Conservation (phyloP, 371 early-diverging fungal genomes). For the Blastocladiella emersonii region DNA sequence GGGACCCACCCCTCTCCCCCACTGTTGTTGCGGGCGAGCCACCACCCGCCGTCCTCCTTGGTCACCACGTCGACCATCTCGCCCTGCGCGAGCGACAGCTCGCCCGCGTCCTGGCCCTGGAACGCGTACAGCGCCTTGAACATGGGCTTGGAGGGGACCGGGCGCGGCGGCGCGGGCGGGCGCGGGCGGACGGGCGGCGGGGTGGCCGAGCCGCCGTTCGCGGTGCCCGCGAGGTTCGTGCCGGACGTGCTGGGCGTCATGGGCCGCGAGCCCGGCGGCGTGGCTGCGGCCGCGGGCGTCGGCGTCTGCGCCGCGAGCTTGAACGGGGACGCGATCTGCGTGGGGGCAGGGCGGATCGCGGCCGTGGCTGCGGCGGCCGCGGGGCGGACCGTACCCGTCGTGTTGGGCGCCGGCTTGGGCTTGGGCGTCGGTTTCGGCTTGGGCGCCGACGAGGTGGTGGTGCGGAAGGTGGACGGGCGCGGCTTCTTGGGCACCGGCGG, state of each 20-base stretch:
- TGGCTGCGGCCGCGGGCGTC: constrained; percentile 12
- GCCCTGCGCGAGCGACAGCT: constrained; percentile 50
- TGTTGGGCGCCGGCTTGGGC: not conserved
- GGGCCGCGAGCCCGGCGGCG: constrained; percentile 6
- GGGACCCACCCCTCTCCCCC: constrained; percentile 74
- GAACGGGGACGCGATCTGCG: not conserved
- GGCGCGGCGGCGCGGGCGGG: constrained; percentile 21
- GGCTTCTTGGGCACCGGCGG: not conserved
- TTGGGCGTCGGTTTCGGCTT: not conserved
- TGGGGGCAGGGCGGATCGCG: too few species aligned
- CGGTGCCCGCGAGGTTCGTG: constrained; percentile 7
- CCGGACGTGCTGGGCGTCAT: not conserved
- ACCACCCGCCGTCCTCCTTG: constrained; percentile 75
- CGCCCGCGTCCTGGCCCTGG: constrained; percentile 42
- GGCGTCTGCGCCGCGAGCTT: constrained; percentile 7
- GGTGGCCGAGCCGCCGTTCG: constrained; percentile 12
- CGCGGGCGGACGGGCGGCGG: constrained; percentile 49
- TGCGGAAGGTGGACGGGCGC: not conserved
- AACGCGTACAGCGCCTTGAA: constrained; percentile 67
- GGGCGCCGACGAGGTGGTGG: not conserved
- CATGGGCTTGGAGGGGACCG: constrained; percentile 21
- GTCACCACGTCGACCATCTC: constrained; percentile 58
- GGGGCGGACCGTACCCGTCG: too few species aligned
- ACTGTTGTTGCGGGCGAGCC: constrained; percentile 53
- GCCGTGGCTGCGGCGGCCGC: constrained; percentile 7